Base-by-base conservation (phyloP, 2,329 filamentous ascomycete species). In the Colletotrichum euphorbiae region DNA sequence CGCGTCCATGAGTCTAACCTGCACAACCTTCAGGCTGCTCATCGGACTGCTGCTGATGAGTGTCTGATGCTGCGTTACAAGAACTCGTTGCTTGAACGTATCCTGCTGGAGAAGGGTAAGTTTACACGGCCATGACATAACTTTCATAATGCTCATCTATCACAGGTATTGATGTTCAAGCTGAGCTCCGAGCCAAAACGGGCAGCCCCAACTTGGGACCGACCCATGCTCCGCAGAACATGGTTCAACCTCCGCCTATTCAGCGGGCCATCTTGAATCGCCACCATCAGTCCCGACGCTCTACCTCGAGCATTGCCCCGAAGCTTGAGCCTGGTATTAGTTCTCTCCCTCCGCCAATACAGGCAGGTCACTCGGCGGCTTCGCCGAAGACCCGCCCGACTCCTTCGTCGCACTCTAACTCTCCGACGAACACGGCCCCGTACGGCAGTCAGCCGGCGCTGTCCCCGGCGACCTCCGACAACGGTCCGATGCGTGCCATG, bases 21-120 rank as follows among this genome's bases (percentile, higher is more conserved):
- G 64, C 93, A 97, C 74, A 97, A 90, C 75, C 86, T 99, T 69
- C 96, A 98, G 81, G 92, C 95, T 76, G 97, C 94, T 72, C 96
- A 98, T 77, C 93, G 96, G 74, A 94, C 90, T 75, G 96, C 96
- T 66, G 94, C 95, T 66, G 96, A 98, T 79, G 96, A 98, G 81
- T 98, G 96, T 78, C 82, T 98, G 76, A 98, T 99, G 96, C 86
- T 99, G 74, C 91, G 96, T 67, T 99, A 98, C 81, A 98, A 98
- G 84, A 99, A 98, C 80, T 98, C 96, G 45, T 84, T 98, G 55
- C 87, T 99, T 40, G 96, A 99, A 82, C 90, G 96, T 67, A 97
- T 99, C 76, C 87, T 99, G 60, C 87, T 99, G 42, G 96, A 99
- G 82, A 98, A 98, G 86, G 94, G 94, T 96, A 81, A 42, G 70